These are phyloP conservation scores for Pinus tabuliformis DNA, from an alignment of 75 land plant species.

Conservation along the genomic window DNA sequence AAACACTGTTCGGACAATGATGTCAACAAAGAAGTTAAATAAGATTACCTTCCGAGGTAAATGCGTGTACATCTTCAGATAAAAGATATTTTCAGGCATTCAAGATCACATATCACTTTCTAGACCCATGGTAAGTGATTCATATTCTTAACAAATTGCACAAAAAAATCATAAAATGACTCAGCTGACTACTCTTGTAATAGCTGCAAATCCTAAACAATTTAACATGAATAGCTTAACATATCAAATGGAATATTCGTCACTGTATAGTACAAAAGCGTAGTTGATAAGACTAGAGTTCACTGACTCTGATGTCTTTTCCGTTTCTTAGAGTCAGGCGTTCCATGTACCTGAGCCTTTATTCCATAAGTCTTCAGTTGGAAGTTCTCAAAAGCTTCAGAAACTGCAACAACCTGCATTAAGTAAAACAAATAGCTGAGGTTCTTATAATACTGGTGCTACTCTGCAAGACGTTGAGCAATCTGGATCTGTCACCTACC, in stretches of 20 bases:
- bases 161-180: background rate
- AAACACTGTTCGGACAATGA: too few relatives aligned
- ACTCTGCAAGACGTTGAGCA: background rate
- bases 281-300: background rate
- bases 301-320: slow-evolving; percentile 16
- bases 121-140: background rate
- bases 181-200: background rate
- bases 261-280: background rate
- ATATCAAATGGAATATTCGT: background rate
- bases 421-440: background rate
- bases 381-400: slow-evolving; percentile 89
- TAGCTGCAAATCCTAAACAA: background rate
- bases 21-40: background rate
- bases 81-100: background rate
- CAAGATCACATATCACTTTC: background rate
- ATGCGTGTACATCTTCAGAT: background rate
- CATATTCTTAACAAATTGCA: background rate
- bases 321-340: slow-evolving; percentile 83
- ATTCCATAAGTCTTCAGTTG: slow-evolving; percentile 73
- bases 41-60: background rate
- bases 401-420: slow-evolving; percentile 78
- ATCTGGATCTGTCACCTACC: slow-evolving; percentile 33
- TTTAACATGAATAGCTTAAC: background rate
- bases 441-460: background rate
- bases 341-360: slow-evolving; percentile 78